These are phyloP conservation scores for Fusarium graminum DNA, from an alignment of 2,329 filamentous ascomycete genomes.

Conservation along the genomic window DNA sequence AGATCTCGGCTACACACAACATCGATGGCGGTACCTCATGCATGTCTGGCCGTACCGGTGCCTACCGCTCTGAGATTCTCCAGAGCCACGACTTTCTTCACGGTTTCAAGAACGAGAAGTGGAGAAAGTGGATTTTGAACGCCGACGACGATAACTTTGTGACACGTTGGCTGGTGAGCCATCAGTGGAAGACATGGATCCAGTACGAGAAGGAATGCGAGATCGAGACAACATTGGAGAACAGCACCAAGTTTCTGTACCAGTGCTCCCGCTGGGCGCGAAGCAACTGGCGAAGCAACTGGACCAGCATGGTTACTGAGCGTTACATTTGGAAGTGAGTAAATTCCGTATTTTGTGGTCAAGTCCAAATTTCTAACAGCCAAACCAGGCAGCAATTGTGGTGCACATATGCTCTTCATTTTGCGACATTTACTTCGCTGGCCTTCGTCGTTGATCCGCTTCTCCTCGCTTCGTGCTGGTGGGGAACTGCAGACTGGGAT, in stretches of 20 bases:
- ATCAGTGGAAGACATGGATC: slow-evolving; percentile 94
- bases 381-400: slow-evolving; percentile 82
- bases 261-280: slow-evolving; percentile 96
- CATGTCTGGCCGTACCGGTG: slow-evolving; percentile 93
- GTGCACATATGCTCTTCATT: slow-evolving; percentile 92
- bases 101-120: slow-evolving; percentile 91
- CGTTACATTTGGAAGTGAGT: slow-evolving; percentile 89
- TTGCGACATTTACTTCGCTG: slow-evolving; percentile 92
- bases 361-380: slow-evolving; percentile 38
- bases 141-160: slow-evolving; percentile 99
- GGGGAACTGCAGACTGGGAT: slow-evolving; percentile 74
- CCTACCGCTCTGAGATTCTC: slow-evolving; percentile 89
- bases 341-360: not conserved
- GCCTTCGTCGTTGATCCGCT: slow-evolving; percentile 83
- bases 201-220: slow-evolving; percentile 94
- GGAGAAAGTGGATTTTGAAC: slow-evolving; percentile 89
- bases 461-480: slow-evolving; percentile 76
- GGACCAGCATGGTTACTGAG: slow-evolving; percentile 88
- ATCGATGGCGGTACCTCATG: slow-evolving; percentile 97
- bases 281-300: slow-evolving; percentile 98
- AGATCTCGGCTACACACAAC: slow-evolving; percentile 94
- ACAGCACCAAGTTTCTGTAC: slow-evolving; percentile 88
- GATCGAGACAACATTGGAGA: slow-evolving; percentile 92
- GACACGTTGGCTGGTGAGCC: slow-evolving; percentile 92
- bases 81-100: slow-evolving; percentile 87